These are phyloP conservation scores for Hypoxylon subgilvum DNA, from an alignment of 495 filamentous ascomycete species.

Conservation along the genomic window DNA sequence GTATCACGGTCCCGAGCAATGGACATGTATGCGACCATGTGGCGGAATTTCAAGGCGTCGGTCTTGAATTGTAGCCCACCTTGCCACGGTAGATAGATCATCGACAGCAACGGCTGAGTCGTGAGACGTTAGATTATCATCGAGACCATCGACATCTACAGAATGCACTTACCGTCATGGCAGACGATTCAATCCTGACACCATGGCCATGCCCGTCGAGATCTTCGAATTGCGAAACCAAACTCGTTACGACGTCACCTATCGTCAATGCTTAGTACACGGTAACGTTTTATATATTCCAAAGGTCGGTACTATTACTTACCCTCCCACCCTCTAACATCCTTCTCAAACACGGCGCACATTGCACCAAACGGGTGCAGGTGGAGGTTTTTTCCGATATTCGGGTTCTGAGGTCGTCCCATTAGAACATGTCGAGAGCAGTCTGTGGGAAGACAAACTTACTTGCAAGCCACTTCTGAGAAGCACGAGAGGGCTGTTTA, in stretches of 20 bases:
- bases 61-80: constrained; percentile 67
- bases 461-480: constrained; percentile 62
- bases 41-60: constrained; percentile 58
- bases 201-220: constrained; percentile 75
- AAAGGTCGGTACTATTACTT: neutral
- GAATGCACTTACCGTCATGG: constrained; percentile 54
- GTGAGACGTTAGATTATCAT: too few species aligned
- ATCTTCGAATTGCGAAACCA: constrained; percentile 72
- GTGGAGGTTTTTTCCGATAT: constrained; percentile 75
- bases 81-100: constrained; percentile 64
- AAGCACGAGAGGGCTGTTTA: constrained; percentile 71
- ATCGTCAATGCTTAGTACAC: too few species aligned
- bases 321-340: constrained; percentile 70
- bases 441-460: constrained; percentile 43
- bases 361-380: constrained; percentile 67
- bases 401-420: too few species aligned
- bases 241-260: constrained; percentile 64
- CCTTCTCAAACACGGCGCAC: constrained; percentile 62
- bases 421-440: too few species aligned
- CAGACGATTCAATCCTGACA: constrained; percentile 64
- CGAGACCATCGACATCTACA: too few species aligned
- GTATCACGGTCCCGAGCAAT: constrained; percentile 67
- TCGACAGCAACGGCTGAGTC: constrained; percentile 26
- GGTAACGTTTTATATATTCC: neutral
- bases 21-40: constrained; percentile 64